phyloP scores from a whole-genome alignment of 352 stramenopile species.

The Globisporangium recalcitrans region DNA sequence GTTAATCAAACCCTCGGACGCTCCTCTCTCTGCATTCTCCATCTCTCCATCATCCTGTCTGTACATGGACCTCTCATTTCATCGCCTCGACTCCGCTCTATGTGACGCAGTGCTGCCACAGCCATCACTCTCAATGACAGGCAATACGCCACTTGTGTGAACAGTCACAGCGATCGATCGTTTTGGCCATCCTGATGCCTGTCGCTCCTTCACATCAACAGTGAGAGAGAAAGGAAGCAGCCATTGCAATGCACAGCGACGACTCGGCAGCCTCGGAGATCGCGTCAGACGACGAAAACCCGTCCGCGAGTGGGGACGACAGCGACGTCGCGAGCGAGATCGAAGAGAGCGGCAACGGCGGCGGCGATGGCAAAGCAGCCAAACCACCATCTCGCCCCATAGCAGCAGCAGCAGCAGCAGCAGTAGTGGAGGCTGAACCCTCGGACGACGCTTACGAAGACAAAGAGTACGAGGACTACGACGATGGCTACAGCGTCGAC shows the following conservation, averaged over 20 bases:
- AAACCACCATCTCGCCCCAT: not conserved
- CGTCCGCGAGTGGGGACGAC: constrained; percentile 22
- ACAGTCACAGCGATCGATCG: not conserved
- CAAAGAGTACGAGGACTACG: constrained; percentile 40
- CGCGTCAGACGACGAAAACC: constrained; percentile 43
- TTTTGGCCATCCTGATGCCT: not conserved
- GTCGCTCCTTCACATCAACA: not conserved
- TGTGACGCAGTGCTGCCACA: not conserved
- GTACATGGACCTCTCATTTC: not conserved
- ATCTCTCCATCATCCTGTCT: not conserved
- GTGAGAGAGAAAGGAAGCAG: not conserved
- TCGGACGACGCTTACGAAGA: constrained; percentile 23
- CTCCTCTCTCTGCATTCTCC: not conserved
- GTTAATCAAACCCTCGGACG: constrained; percentile 31
- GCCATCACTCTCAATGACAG: not conserved
- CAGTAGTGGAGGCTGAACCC: constrained; percentile 11
- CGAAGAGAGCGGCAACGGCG: constrained; percentile 31
- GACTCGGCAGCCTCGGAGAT: constrained; percentile 65
- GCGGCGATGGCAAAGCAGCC: constrained; percentile 6
- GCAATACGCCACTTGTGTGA: not conserved
- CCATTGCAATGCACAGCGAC: constrained; percentile 60
- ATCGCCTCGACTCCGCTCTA: not conserved
- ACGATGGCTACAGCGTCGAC: constrained; percentile 63
- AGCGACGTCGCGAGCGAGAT: constrained; percentile 50
- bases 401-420: constrained; percentile 16